Percentiles rank a stretch among this genome's conserved stretches.
Evolutionary conservation across 176 grass and related monocot genomes (phyloP).

Genomic region (Ensete ventricosum): DNA sequence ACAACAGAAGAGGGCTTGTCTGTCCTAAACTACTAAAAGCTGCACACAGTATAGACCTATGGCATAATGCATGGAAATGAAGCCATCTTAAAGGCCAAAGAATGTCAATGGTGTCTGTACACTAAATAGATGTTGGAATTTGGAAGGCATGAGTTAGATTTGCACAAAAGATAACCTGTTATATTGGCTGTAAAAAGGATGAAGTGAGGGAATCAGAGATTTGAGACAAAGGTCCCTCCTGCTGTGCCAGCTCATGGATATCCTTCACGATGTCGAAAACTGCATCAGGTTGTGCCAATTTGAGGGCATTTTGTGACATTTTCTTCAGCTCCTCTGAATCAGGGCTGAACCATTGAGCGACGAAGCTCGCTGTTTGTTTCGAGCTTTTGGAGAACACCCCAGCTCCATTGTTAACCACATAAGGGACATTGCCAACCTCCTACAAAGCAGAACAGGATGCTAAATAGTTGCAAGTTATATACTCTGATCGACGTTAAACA

Average conservation of each 20-base stretch:
- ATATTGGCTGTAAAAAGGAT: constrained; percentile 43
- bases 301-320: constrained; percentile 89
- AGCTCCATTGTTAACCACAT: constrained; percentile 91
- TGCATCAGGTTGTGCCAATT: constrained; percentile 77
- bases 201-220: constrained; percentile 66
- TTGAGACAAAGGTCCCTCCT: constrained; percentile 59
- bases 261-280: constrained; percentile 93
- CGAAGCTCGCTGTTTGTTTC: constrained; percentile 64
- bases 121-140: not conserved
- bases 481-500: not conserved
- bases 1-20: no score
- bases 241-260: constrained; percentile 61
- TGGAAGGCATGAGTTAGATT: constrained; percentile 6
- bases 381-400: constrained; percentile 96
- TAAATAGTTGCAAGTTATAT: not conserved
- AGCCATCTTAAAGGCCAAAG: not conserved
- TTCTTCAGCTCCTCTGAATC: constrained; percentile 60
- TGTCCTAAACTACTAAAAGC: no score
- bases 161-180: not conserved
- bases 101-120: constrained; percentile 1
- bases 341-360: constrained; percentile 68
- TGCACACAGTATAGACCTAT: no score
- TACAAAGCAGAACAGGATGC: constrained; percentile 13
- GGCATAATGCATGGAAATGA: not conserved
- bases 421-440: constrained; percentile 98